These are phyloP conservation scores for Capsella bursapastoris DNA, from an alignment of 345 rosid species.

Conservation along the genomic window DNA sequence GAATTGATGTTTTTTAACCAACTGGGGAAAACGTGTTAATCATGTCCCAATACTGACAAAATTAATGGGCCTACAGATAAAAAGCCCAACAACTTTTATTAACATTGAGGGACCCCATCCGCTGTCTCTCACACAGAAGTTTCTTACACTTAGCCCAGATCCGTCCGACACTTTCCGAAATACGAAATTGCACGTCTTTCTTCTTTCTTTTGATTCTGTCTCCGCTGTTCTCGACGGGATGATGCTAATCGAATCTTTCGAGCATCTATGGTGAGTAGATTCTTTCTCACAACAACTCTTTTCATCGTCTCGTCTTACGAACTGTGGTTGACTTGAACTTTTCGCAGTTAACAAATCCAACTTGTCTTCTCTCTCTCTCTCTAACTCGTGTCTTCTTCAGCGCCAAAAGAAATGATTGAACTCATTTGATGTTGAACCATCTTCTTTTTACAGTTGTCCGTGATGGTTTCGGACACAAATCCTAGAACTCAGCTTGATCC, in stretches of 20 bases:
- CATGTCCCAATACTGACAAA: slow-evolving; percentile 20
- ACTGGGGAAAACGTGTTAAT: slow-evolving; percentile 8
- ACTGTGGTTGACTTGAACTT: slow-evolving; percentile 26
- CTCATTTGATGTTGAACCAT: neutral
- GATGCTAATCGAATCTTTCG: slow-evolving; percentile 33
- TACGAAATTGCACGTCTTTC: slow-evolving; percentile 37
- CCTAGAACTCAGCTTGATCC: slow-evolving; percentile 12
- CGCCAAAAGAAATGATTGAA: slow-evolving; percentile 20
- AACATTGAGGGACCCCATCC: neutral
- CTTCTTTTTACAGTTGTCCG: neutral
- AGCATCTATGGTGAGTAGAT: slow-evolving; percentile 44
- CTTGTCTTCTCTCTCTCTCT: slow-evolving; percentile 11
- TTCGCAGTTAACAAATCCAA: neutral
- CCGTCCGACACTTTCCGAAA: neutral
- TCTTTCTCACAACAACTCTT: slow-evolving; percentile 6
- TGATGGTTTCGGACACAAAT: slow-evolving; percentile 3
- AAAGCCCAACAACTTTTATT: slow-evolving; percentile 16
- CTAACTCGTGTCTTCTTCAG: slow-evolving; percentile 6
- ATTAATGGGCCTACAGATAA: neutral
- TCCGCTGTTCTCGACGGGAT: neutral
- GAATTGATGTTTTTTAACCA: neutral
- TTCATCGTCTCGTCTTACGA: neutral
- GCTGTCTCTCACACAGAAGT: neutral
- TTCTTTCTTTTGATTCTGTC: slow-evolving; percentile 6
- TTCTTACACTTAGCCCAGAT: neutral